Evolutionary conservation across 1,284 basidiomycete genomes (phyloP), one percentile per base, ranked within the genome.

Genomic region (Ceratorhiza oryzae-sativae): DNA sequence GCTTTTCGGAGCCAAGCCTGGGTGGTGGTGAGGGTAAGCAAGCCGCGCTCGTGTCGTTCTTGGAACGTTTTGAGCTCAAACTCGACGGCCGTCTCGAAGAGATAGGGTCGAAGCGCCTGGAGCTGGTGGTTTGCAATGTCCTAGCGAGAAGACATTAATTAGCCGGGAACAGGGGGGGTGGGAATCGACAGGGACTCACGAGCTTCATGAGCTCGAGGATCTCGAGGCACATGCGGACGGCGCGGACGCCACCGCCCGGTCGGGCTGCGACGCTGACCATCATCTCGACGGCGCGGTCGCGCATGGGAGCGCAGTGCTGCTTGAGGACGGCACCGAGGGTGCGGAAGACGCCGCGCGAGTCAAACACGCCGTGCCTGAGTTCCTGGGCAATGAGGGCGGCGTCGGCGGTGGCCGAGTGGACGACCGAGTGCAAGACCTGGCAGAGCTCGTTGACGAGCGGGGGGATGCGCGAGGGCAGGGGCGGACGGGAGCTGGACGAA

Each of bases 81-180:
- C 56, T 90, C 87, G 46, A 89, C 88, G 0, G 94, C 91, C 41
- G 90, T 90, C 74, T 90, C 88, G 76, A 94, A 86, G 73, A 97
- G 86, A 81, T 90, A 93, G 18, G 93, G 92, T 71, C 94, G 90
- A 18, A 95, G 85, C 34, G 92, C 90, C 79, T 95, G 91, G 23
- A 97, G 86, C 82, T 97, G 95, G 81, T 97, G 95, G 79, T 97
- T 97, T 46, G 95, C 94, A 76, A 97, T 94, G 80, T 97, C 95
- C 93, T 95, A 32, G 41, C 23, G 41, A 59, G 20, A 1, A n/a
- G 20, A 67, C 18, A 15, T 45, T n/a, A 27, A 36, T 34, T 34
- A 62, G 55, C 60, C 45, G 45, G 48, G 25, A 3, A n/a, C n/a
- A n/a, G n/a, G n/a, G n/a, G 30, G 71, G 72, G 25, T 74, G 72